Percentiles rank a stretch among this genome's conserved stretches.
Conservation (phyloP, 2,329 filamentous ascomycete species). For the Fusarium pseudoanthophilum region DNA sequence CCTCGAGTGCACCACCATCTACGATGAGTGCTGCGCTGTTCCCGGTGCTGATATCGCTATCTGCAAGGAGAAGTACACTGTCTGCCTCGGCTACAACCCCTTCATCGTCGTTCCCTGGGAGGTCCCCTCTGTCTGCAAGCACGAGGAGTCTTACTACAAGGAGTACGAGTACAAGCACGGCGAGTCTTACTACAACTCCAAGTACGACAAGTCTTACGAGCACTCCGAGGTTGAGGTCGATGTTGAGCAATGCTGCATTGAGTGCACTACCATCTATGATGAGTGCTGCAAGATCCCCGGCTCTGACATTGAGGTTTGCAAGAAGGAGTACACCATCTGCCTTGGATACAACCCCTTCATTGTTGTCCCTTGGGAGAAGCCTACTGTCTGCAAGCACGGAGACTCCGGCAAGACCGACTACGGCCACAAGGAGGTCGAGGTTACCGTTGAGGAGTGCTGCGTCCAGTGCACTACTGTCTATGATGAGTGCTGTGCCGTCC, state of each 20-base stretch:
- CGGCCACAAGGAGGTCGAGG: no score
- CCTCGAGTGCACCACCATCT: conserved; percentile 25
- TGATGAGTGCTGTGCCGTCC: no score
- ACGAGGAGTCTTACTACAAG: conserved; percentile 26
- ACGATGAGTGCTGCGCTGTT: conserved; percentile 23
- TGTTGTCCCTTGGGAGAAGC: no score
- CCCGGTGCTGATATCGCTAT: conserved; percentile 10
- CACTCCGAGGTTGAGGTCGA: background rate
- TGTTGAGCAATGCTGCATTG: conserved; percentile 23
- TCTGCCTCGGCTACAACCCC: conserved; percentile 31
- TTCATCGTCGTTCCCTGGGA: conserved; percentile 3
- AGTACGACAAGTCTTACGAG: conserved; percentile 6
- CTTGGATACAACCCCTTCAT: conserved; percentile 18
- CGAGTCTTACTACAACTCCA: conserved; percentile 11
- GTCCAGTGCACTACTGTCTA: no score
- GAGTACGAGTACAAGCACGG: conserved; percentile 18
- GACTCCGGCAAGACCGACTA: no score
- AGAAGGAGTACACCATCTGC: conserved; percentile 20
- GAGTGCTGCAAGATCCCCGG: background rate
- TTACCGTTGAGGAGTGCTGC: no score
- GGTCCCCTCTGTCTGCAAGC: conserved; percentile 26
- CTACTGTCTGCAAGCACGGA: no score
- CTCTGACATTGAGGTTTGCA: conserved; percentile 9
- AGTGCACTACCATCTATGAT: background rate
- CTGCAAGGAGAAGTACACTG: conserved; percentile 26